A percentile compares a stretch with the other conserved stretches of the same genome.
These are phyloP conservation scores for Cucurbita pepo DNA, from an alignment of 306 rosid species.

Conservation along the genomic window DNA sequence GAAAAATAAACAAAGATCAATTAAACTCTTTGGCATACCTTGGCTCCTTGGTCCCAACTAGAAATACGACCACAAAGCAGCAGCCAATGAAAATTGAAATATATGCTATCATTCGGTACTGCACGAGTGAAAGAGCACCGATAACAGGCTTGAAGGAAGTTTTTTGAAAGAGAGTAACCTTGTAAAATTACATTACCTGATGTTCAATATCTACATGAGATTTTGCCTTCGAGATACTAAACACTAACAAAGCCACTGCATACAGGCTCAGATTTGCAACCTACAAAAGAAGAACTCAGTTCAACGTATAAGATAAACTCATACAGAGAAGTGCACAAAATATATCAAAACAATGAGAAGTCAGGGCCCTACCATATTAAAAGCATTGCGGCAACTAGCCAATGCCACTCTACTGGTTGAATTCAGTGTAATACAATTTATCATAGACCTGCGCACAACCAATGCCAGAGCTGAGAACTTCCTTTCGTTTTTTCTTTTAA, in stretches of 20 bases:
- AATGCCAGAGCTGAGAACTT: not conserved
- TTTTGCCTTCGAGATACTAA: conserved; percentile 26
- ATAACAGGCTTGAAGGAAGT: conserved; percentile 4
- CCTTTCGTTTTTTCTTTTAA: not conserved
- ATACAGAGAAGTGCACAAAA: not conserved
- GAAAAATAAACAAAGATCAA: not conserved
- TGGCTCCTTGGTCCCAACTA: conserved; percentile 68
- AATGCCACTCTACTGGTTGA: conserved; percentile 81
- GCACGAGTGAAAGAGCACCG: conserved; percentile 18
- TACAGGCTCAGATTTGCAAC: conserved; percentile 83
- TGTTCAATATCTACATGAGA: conserved; percentile 39
- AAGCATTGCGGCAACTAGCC: conserved; percentile 94
- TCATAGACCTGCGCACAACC: conserved; percentile 65
- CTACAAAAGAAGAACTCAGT: conserved; percentile 18
- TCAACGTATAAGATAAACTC: not conserved
- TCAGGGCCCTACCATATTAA: conserved; percentile 53
- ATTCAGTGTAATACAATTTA: conserved; percentile 79
- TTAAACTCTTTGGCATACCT: conserved; percentile 30
- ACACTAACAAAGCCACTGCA: conserved; percentile 57
- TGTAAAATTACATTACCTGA: conserved; percentile 34
- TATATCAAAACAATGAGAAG: conserved; percentile 1
- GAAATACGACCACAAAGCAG: conserved; percentile 72
- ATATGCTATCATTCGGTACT: conserved; percentile 93
- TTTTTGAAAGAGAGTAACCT: conserved; percentile 7
- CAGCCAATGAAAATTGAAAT: conserved; percentile 77